phyloP scores from a whole-genome alignment of 2,329 filamentous ascomycete genomes.

The Calonectria pteridis region DNA sequence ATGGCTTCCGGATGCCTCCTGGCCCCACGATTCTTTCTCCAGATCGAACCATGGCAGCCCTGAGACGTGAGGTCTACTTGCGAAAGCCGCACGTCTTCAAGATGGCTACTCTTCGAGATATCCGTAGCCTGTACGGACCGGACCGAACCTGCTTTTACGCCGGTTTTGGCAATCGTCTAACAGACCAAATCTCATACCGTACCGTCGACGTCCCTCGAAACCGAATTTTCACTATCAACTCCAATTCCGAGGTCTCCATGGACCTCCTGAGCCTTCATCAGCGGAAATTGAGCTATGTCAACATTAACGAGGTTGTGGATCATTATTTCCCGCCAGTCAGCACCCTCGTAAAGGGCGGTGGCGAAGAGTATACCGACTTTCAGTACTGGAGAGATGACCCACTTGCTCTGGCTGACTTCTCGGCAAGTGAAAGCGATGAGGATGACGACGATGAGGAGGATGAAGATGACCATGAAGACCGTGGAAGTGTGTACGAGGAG shows the following conservation, averaged over 20 bases:
- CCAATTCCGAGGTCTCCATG: slow-evolving; percentile 93
- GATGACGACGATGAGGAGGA: slow-evolving; percentile 65
- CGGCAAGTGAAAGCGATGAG: slow-evolving; percentile 77
- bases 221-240: slow-evolving; percentile 98
- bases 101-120: slow-evolving; percentile 97
- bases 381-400: slow-evolving; percentile 93
- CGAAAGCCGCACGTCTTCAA: slow-evolving; percentile 99
- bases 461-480: slow-evolving; percentile 57
- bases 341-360: slow-evolving; percentile 87
- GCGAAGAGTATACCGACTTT: slow-evolving; percentile 97
- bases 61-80: slow-evolving; percentile 92
- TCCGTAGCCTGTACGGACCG: slow-evolving; percentile 85
- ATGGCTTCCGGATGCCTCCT: slow-evolving; percentile 85
- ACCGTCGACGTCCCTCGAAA: slow-evolving; percentile 95
- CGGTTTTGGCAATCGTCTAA: slow-evolving; percentile 95
- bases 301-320: slow-evolving; percentile 96
- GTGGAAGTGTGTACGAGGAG: slow-evolving; percentile 52
- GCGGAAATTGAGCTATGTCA: slow-evolving; percentile 96
- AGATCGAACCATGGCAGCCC: slow-evolving; percentile 92
- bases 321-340: slow-evolving; percentile 97
- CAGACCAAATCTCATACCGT: slow-evolving; percentile 95
- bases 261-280: slow-evolving; percentile 92
- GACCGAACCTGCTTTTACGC: slow-evolving; percentile 91
- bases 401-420: slow-evolving; percentile 89
- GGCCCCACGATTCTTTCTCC: slow-evolving; percentile 96